Evolutionary conservation across 2,329 filamentous ascomycete species (phyloP), one percentile per base, ranked within the genome.

Genomic region (Phoma herbarum): DNA sequence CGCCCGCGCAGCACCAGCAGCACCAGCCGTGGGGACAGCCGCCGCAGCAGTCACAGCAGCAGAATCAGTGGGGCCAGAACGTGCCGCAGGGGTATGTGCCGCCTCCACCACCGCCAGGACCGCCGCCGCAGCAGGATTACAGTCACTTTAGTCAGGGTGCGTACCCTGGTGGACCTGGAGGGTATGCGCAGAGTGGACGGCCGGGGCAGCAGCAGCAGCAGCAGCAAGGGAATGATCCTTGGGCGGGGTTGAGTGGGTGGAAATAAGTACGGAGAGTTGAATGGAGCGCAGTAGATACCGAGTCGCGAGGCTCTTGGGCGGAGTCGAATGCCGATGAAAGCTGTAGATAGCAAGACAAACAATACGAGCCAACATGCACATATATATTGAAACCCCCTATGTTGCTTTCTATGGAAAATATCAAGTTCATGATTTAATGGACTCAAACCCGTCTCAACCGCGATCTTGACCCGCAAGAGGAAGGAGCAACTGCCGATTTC

Each of bases 231-330:
- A 66, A 61, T 48, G 88, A 92, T 80, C 89, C 88, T 8, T 92
- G 88, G 88, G 88, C 88, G 16, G 89, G 88, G 4, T 75, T 92
- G 65, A 89, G 84, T 78, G 85, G 84, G 44, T 91, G 88, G 88
- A 90, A 89, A 74, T 90, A 50, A 62, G 39, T 26, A 10, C 1
- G 20, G 5, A n/a, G 12, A 11, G 26, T n/a, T n/a, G n/a, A n/a
- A 18, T 18, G 31, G 22, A 26, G 23, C 20, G 14, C 10, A 28
- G 20, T 26, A 48, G 31, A 29, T 28, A 12, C 16, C 12, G 8
- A 10, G 44, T 47, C 28, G 28, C 28, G 35, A 47, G 28, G 28
- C 14, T 20, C 5, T 20, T 20, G 35, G 29, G 10, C 11, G 10
- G 11, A 11, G 11, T 41, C 2, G 9, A 22, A 11, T 22, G 29